Evolutionary conservation across 2,329 filamentous ascomycete genomes (phyloP).

Genomic region (Sarocladium oryzae): DNA sequence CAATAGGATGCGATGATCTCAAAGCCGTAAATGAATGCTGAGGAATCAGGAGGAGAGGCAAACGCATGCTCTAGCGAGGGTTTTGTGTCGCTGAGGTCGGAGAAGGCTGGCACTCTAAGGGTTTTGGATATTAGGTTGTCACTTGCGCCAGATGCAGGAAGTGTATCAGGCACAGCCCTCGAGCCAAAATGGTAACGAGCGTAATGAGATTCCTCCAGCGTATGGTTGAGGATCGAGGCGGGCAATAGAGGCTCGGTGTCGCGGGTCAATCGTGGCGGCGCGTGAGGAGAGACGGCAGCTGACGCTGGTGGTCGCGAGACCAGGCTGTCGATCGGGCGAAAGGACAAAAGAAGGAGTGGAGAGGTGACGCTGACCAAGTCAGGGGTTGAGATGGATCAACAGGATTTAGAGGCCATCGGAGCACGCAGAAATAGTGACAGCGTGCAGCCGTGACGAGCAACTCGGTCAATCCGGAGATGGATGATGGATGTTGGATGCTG

Average conservation of each 20-base stretch:
- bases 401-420: constrained; percentile 1
- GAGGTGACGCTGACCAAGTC: constrained; percentile 1
- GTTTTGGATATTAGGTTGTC: neutral
- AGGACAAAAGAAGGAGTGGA: constrained; percentile 4
- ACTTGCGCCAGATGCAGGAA: neutral
- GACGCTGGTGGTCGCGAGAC: constrained; percentile 6
- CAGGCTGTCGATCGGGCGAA: neutral
- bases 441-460: neutral
- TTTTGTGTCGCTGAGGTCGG: neutral
- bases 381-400: neutral
- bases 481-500: neutral
- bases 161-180: constrained; percentile 1
- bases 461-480: neutral
- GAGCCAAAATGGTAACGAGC: neutral
- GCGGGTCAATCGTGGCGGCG: neutral
- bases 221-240: neutral
- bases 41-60: neutral
- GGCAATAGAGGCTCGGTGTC: neutral
- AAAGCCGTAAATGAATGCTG: neutral
- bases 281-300: constrained; percentile 3
- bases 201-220: too few relatives aligned
- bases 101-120: neutral
- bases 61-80: neutral
- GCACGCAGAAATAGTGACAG: neutral
- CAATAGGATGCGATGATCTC: too few relatives aligned